Conservation (phyloP, 768 basidiomycete species). For the Agrocybe pediades region DNA sequence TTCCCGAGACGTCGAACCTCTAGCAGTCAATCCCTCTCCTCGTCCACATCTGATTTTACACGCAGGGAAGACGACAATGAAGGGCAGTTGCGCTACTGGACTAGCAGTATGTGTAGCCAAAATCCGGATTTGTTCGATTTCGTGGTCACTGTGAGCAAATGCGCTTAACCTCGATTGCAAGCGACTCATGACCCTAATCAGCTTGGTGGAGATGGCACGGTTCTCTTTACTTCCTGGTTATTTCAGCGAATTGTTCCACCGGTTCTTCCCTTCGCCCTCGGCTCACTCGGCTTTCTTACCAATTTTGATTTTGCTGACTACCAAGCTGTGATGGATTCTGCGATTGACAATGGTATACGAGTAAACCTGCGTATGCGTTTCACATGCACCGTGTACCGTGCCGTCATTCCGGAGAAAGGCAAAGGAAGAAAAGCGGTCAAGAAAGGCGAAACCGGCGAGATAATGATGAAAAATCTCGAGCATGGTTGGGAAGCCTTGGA, state of each 20-base stretch:
- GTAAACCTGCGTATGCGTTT: constrained; percentile 99
- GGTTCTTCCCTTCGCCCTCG: constrained; percentile 94
- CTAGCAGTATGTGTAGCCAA: constrained; percentile 90
- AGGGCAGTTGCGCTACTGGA: constrained; percentile 97
- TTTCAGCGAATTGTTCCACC: constrained; percentile 99
- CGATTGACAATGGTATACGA: constrained; percentile 90
- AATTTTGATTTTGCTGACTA: constrained; percentile 94
- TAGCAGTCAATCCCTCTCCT: constrained; percentile 61
- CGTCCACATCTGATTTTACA: constrained; percentile 48
- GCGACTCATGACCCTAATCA: constrained; percentile 31
- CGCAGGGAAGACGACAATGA: constrained; percentile 60
- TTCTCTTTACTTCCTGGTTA: constrained; percentile 98
- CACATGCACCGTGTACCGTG: constrained; percentile 97
- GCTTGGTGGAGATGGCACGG: constrained; percentile 98
- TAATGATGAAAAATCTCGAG: constrained; percentile 92
- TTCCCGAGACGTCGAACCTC: constrained; percentile 76
- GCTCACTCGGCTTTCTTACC: constrained; percentile 96
- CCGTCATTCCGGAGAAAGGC: constrained; percentile 73
- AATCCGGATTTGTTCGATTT: constrained; percentile 96
- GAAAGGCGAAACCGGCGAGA: constrained; percentile 92
- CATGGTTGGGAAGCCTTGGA: constrained; percentile 95
- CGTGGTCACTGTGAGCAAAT: constrained; percentile 82
- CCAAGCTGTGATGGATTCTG: constrained; percentile 81
- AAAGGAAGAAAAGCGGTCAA: constrained; percentile 82
- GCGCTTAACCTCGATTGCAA: neutral